These are phyloP conservation scores for Immersiporthe knoxdaviesiana DNA, from an alignment of 2,329 filamentous ascomycete species.

Conservation along the genomic window DNA sequence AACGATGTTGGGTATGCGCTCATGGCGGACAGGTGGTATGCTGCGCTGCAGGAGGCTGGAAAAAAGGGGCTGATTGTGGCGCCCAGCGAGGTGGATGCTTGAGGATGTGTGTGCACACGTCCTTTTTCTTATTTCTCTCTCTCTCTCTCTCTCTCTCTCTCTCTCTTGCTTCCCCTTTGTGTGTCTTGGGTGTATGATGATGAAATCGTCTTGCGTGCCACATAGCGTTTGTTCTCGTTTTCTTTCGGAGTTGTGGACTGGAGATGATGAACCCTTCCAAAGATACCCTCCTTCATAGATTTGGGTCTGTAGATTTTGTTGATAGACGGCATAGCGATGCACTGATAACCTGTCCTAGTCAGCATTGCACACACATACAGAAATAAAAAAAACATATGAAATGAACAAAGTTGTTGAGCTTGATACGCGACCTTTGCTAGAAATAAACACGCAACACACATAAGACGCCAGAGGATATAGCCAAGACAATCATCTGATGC, in stretches of 20 bases:
- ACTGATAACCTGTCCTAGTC: background rate
- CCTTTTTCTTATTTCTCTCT: too few species aligned
- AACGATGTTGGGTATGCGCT: constrained; percentile 44
- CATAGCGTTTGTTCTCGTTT: background rate
- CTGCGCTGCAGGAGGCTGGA: constrained; percentile 36
- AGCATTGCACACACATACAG: background rate
- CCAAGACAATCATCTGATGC: background rate
- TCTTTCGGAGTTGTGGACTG: background rate
- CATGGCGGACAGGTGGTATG: constrained; percentile 46
- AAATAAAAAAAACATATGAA: background rate
- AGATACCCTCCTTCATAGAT: background rate
- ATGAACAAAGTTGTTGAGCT: background rate
- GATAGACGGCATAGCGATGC: background rate
- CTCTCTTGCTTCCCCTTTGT: too few species aligned
- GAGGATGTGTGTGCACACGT: background rate
- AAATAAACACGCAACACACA: background rate
- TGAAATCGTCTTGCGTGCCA: background rate
- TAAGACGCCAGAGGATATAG: too few species aligned
- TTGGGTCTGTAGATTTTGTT: background rate
- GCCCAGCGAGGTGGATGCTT: constrained; percentile 22
- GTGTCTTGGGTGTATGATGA: background rate
- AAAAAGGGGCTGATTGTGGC: constrained; percentile 33
- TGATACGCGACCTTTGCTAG: background rate
- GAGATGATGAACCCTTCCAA: background rate
- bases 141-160: too few species aligned